Evolutionary conservation across 176 grass and related monocot genomes (phyloP), one percentile per base, ranked within the genome.

Genomic region (Triticum timopheevii): DNA sequence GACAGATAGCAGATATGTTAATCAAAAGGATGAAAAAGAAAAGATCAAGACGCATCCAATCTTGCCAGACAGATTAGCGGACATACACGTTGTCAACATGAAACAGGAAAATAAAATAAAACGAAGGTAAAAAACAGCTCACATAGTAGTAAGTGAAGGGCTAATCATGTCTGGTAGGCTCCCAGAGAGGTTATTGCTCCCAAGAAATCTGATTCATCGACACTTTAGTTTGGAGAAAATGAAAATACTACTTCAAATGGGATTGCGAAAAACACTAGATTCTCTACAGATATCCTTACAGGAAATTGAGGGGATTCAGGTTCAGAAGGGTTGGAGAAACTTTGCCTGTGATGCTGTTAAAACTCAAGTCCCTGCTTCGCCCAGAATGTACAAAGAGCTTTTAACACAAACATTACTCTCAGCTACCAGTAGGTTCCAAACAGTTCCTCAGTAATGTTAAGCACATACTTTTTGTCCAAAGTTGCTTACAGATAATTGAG

Each of bases 321-420:
- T 5, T 90, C 50, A 54, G 16, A 54, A 54, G 5, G 50, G 2
- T 54, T 54, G 50, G 89, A 40, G 89, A 75, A 56, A 91, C 31
- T 78, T 81, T 31, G 65, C 89, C 92, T 25, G 86, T 88, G 61
- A 93, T 79, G 75, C 87, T 86, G 89, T 93, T 93, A 77, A 91
- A 93, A 80, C 89, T 93, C 47, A 93, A 86, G 73, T 93, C 92
- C 78, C 92, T 93, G 63, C 6, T 20, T 10, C 72, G 16, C 0
- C 12, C 42, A 31, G 1, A 59, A 81, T 6, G 40, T 23, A 42
- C 2, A 47, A 16, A 75, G 13, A 30, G 12, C 24, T 47, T 31
- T 74, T 7, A 8, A 47, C 2, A 74, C 11, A 39, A 73, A 24
- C 69, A 42, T 6, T 25, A 65, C 63, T 65, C 2, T 12, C 1